Base-by-base conservation (phyloP, 352 stramenopile species). In the Phytopythium montanum region DNA sequence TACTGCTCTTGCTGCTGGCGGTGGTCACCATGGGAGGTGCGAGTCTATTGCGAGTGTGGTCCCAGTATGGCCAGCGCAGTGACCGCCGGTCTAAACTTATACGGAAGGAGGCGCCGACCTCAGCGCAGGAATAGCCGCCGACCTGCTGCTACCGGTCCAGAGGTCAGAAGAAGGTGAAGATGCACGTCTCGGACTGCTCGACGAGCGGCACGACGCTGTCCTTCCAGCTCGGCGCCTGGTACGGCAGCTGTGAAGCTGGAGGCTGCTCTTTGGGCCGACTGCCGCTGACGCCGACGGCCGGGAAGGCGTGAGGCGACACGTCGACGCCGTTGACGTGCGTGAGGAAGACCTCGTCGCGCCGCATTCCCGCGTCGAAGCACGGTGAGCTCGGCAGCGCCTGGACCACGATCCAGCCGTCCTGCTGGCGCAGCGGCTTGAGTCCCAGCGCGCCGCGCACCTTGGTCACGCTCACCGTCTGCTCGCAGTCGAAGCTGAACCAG, bases 401-500 rank as follows among this genome's bases (percentile, higher is more conserved):
- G 23, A 89, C 80, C 34, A 89, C 79, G 41, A 92, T 79, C 80
- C 78, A 90, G 1, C 80, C 78, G 57, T 92, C 83, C 54, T 92
- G 83, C 59, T 92, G 78, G 3, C 80, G 80, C 39, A 92, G 62
- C 0, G 79, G 80, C 56, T 89, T 90, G 51, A 90, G 67, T 1
- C 83, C 79, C 3, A 92, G 64, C 18, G 79, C 70, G 4, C 83
- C 80, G 25, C 85, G 77, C 31, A 79, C 73, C n/a, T 92, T 92
- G 36, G 76, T 90, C 33, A 89, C 80, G n/a, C 76, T 88, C 52
- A 90, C 76, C 3, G 83, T 90, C 49, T 88, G 79, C 53, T 92
- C 80, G 46, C 81, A 88, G 56, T 90, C 82, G 25, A 92, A 89
- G 63, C 78, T 89, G 64, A 92, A 92, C 82, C 83, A 90, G 16